Conservation (phyloP, 176 grass and related monocot species). For the Tuctoria greenei region DNA sequence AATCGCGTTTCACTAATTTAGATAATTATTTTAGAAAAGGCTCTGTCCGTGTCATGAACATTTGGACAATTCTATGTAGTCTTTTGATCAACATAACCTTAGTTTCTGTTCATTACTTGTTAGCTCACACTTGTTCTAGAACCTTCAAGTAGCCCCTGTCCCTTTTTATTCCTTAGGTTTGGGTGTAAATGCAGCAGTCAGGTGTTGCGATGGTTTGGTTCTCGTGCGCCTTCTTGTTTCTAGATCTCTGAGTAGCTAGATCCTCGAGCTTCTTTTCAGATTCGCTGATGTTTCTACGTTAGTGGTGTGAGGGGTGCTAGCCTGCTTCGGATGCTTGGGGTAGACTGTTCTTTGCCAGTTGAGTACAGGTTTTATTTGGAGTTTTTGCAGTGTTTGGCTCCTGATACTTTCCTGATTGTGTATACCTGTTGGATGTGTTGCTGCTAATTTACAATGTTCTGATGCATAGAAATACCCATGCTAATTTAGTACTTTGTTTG, state of each 20-base stretch:
- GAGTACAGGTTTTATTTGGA: not conserved
- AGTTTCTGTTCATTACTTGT: not conserved
- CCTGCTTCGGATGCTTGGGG: not conserved
- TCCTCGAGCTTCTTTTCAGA: not conserved
- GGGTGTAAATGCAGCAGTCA: not conserved
- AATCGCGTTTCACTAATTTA: not conserved
- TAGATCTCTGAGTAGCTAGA: conserved; percentile 33
- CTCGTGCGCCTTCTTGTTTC: not conserved
- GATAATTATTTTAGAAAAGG: not conserved
- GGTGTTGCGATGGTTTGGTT: not conserved
- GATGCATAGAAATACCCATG: not conserved
- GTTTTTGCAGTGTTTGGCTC: not conserved
- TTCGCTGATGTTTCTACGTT: not conserved
- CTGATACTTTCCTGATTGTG: not conserved
- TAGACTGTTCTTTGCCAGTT: no score
- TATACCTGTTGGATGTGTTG: not conserved
- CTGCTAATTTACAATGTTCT: not conserved
- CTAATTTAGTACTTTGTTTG: not conserved
- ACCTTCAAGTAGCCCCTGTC: not conserved
- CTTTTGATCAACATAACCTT: not conserved
- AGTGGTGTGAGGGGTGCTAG: not conserved
- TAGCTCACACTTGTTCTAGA: not conserved
- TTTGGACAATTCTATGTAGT: not conserved
- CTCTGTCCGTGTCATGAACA: not conserved
- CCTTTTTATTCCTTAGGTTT: not conserved